These are phyloP conservation scores for Hymenochaete sp. DNA, from an alignment of 1,284 basidiomycete genomes.

Conservation along the genomic window DNA sequence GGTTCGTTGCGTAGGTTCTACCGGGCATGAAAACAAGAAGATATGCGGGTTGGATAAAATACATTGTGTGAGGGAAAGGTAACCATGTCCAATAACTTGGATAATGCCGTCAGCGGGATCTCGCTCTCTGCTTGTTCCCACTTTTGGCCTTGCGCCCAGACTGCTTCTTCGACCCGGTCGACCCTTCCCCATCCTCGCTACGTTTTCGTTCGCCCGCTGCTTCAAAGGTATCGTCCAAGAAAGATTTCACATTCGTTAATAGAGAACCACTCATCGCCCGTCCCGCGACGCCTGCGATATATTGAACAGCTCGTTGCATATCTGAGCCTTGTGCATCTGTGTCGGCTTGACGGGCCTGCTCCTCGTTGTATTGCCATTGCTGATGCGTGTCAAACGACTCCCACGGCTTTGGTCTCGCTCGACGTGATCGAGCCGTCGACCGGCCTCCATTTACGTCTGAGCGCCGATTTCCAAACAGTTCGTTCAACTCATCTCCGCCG, in stretches of 20 bases:
- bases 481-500: too few relatives aligned
- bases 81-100: too few relatives aligned
- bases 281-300: slow-evolving; percentile 36
- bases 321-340: slow-evolving; percentile 24
- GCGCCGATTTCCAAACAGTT: too few relatives aligned
- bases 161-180: slow-evolving; percentile 1
- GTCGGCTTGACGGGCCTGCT: slow-evolving; percentile 21
- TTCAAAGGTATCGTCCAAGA: slow-evolving; percentile 40
- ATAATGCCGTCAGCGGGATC: too few relatives aligned
- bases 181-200: not conserved
- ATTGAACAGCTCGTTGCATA: slow-evolving; percentile 36
- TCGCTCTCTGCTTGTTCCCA: too few relatives aligned
- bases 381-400: slow-evolving; percentile 54
- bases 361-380: slow-evolving; percentile 49
- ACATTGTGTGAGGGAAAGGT: too few relatives aligned
- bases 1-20: too few relatives aligned
- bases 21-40: too few relatives aligned
- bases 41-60: too few relatives aligned
- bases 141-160: slow-evolving; percentile 16
- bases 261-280: slow-evolving; percentile 19
- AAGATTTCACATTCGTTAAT: slow-evolving; percentile 20
- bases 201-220: slow-evolving; percentile 21
- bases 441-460: too few relatives aligned
- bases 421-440: too few relatives aligned
- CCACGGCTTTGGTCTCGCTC: slow-evolving; percentile 52